Base-by-base conservation (phyloP, 2,329 filamentous ascomycete genomes). In the Lasiodiplodia sp. region DNA sequence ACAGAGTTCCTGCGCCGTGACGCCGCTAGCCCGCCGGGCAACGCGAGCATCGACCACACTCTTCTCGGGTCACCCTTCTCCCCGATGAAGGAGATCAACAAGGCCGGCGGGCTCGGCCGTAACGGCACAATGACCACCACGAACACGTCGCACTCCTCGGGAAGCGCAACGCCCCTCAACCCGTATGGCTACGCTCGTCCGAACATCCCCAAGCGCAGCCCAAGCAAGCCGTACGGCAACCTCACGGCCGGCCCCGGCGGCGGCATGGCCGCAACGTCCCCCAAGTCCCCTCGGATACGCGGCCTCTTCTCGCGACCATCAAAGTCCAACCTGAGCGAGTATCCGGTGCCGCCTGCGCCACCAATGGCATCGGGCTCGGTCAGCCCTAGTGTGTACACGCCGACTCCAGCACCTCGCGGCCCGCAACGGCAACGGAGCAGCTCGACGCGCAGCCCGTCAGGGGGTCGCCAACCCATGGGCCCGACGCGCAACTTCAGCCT, bases 1-100 rank as follows among this genome's bases (percentile, higher is more conserved):
- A 77, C 76, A 44, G 78, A 81, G 70, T 79, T 80, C 70, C 77
- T 80, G 44, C 72, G 78, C 14, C 75, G 75, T 14, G 73, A 74
- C 4, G 76, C 71, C 7, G 72, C 71, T 8, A 74, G 72, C n/a
- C 68, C 75, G 12, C 75, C 76, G 2, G 74, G 73, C 34, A 68
- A 76, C 14, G 70, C 76, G 28, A 75, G 76, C 34, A 76, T 76
- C 52, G 71, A 71, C 28, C 71, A 75, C 37, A 63, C 68, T 21
- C 28, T 68, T 37, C 49, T 68, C 18, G 70, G 68, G 12, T 75
- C 78, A 49, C 78, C 78, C 1, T 79, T 78, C 12, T 66, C 58
- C 18, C 67, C 67, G 21, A 64, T 64, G 60, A 64, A 64, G 60
- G 60, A 64, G 21, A 64, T 64, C 47, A 65, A 66, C n/a, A 66